Evolutionary conservation across 495 filamentous ascomycete genomes (phyloP), one percentile per base, ranked within the genome.

Genomic region (Lepraria neglecta): DNA sequence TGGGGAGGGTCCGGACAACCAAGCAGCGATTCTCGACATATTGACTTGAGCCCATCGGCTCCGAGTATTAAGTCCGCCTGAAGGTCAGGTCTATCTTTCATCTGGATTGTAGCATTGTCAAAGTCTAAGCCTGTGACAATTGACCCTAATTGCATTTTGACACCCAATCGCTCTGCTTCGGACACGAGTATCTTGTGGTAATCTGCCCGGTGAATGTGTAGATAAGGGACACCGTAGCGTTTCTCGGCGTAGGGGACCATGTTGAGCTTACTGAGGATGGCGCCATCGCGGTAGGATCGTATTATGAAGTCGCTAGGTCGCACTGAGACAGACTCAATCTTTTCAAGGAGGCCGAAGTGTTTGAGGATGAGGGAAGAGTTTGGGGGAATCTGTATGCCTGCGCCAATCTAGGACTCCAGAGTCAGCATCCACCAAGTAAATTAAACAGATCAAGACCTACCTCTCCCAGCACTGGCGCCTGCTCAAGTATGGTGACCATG

Each of bases 351-450:
- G 7, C 77, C 71, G 81, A 83, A 87, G 38, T 21, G 65, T 24
- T 75, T 74, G 28, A 84, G 74, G 27, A 84, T 73, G 0, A 75
- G 73, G 3, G 75, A 70, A 7, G 75, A 73, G 59, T 86, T 86
- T 3, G 83, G 77, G 7, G 81, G 76, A 48, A 84, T 76, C 59
- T 85, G 83, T 61, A 85, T 84, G 17, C 83, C 83, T 5, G 82
- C 83, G 3, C 83, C 83, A 33, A 80, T 72, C 76, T 78, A 51
- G 14, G 21, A 52, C 46, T 19, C 14, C 10, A 38, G 30, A 21
- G 30, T 65, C 40, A 58, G 56, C 55, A 54, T 43, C 33, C 9
- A 31, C 0, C 6, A 10, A 40, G 4, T n/a, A 0, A 19, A 11
- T 24, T 28, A 11, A 51, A 30, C 12, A 60, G 19, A 4, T 65